These are phyloP conservation scores for Oryza meyeriana DNA, from an alignment of 176 grass and related monocot species.

Conservation along the genomic window DNA sequence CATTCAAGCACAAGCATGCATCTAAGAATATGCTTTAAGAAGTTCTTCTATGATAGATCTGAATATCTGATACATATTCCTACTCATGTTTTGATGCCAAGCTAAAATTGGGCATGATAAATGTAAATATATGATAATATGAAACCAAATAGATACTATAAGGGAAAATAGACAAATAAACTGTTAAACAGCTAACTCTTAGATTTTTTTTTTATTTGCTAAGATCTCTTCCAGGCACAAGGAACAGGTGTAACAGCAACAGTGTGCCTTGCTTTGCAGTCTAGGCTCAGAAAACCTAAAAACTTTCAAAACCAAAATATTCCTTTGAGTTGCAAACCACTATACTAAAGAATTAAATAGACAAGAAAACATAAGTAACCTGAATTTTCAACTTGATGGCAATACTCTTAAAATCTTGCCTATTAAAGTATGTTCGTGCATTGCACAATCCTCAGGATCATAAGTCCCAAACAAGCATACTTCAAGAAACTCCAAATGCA, in stretches of 20 bases:
- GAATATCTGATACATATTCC: background rate
- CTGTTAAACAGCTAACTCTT: background rate
- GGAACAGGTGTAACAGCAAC: background rate
- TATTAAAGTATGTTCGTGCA: conserved; percentile 20
- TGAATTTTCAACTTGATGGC: conserved; percentile 4
- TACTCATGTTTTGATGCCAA: background rate
- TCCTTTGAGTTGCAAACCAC: background rate
- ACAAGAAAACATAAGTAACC: background rate
- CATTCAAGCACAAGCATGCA: background rate
- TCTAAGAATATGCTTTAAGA: conserved; percentile 7
- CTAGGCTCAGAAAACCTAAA: background rate
- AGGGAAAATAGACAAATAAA: conserved; percentile 1
- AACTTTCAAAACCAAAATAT: conserved; percentile 8
- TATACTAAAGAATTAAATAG: conserved; percentile 3
- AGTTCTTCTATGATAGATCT: background rate
- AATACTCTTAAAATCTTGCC: background rate
- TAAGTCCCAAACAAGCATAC: conserved; percentile 17
- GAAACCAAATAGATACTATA: background rate
- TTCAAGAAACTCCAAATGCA: conserved; percentile 22
- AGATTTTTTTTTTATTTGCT: background rate
- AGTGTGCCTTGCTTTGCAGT: background rate
- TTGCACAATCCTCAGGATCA: background rate
- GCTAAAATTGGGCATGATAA: background rate
- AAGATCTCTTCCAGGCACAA: background rate
- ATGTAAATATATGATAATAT: conserved; percentile 21